Evolutionary conservation across 495 filamentous ascomycete genomes (phyloP), one percentile per base, ranked within the genome.

Genomic region (Echria macrotheca): DNA sequence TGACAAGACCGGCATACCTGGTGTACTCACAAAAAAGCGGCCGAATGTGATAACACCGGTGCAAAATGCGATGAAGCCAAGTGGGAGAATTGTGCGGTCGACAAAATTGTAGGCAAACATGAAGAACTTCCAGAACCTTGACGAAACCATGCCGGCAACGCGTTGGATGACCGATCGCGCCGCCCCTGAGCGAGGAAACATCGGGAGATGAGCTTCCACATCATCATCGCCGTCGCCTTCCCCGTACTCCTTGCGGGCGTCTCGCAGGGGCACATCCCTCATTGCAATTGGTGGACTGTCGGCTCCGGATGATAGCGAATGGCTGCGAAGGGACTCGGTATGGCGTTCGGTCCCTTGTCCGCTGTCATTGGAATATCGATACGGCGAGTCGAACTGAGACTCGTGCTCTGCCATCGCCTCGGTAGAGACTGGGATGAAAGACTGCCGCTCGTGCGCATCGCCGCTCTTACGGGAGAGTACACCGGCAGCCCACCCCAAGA

Each of bases 331-430:
- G 18, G 84, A 85, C 46, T 82, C 80, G 3, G 85, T 78, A 44
- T 78, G 77, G 2, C 78, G 78, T 55, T 93, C 89, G 0, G 87
- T 90, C 12, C 89, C 89, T 53, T 95, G 91, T 2, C 89, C 90
- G 49, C 91, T 96, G 64, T 96, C 93, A 41, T 84, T 74, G 4
- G 89, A 95, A 67, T 79, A 86, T 31, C 88, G 81, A 37, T 80
- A 77, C 10, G 66, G 66, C 5, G 69, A 64, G 44, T 76, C 74
- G 28, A 71, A 72, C 8, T 50, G 28, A 6, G 56, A 76, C 43
- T 80, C 63, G 55, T 83, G 80, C 55, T 80, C 74, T 31, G 72
- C 81, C 71, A 85, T 82, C 40, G 80, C 81, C 44, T 83, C 77
- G 0, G 75, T 81, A 4, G 86, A 81, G 11, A 91, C 75, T 4